Evolutionary conservation across 352 stramenopile species (phyloP).

Genomic region (Globisporangium heterothallicum): DNA sequence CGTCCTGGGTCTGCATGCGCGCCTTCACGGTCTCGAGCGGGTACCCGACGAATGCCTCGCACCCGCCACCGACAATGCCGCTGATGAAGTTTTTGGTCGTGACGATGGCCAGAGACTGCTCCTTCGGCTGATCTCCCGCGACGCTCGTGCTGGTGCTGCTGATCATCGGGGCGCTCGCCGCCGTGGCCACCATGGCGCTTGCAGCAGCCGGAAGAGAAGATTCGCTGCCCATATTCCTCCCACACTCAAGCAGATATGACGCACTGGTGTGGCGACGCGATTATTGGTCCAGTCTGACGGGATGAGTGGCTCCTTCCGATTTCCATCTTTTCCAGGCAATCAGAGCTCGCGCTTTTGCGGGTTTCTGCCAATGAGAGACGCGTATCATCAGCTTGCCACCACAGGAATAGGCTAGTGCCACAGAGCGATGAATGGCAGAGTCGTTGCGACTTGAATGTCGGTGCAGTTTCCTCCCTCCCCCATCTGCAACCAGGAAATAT

Average conservation of each 20-base stretch:
- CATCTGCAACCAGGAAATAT: neutral
- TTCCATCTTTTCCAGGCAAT: constrained; percentile 7
- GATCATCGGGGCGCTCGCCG: neutral
- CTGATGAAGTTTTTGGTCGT: constrained; percentile 63
- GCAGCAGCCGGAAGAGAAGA: constrained; percentile 13
- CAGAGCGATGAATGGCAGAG: constrained; percentile 2
- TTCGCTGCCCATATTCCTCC: constrained; percentile 7
- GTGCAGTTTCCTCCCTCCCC: neutral
- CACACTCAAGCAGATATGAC: constrained; percentile 10
- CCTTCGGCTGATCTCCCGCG: neutral
- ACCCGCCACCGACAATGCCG: constrained; percentile 47
- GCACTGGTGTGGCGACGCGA: neutral
- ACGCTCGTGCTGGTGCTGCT: neutral
- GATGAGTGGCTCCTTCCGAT: constrained; percentile 7
- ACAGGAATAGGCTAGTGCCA: neutral
- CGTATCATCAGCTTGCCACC: neutral
- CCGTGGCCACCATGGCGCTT: constrained; percentile 1
- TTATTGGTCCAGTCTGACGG: constrained; percentile 5
- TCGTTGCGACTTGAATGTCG: neutral
- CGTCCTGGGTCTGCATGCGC: constrained; percentile 61
- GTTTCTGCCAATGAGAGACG: neutral
- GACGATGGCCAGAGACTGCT: constrained; percentile 41
- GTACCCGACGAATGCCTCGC: constrained; percentile 58
- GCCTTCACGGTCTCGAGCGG: constrained; percentile 66
- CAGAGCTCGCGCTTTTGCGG: too few species aligned